phyloP scores from a whole-genome alignment of 257 asterid species.

The Eucommia ulmoides region DNA sequence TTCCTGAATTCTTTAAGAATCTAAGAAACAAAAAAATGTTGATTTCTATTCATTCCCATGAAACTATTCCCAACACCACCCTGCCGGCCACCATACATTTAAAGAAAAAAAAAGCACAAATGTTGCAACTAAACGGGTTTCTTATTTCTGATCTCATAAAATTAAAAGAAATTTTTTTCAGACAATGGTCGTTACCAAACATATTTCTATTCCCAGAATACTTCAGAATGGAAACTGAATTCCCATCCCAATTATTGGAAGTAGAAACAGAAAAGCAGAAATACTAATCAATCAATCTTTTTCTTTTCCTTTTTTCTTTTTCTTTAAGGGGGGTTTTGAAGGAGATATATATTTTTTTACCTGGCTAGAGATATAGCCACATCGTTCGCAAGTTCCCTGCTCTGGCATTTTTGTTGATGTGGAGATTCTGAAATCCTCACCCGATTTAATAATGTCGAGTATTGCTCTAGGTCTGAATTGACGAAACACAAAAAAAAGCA shows the following conservation, averaged over 20 bases:
- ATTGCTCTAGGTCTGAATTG: constrained; percentile 78
- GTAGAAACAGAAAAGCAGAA: background rate
- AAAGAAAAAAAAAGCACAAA: too few relatives aligned
- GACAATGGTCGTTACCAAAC: background rate
- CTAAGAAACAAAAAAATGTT: too few relatives aligned
- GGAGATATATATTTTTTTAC: constrained; percentile 17
- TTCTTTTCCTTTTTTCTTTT: too few relatives aligned
- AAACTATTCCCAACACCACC: too few relatives aligned
- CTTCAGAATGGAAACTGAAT: background rate
- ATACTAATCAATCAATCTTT: background rate
- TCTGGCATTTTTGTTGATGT: constrained; percentile 91
- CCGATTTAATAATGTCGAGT: constrained; percentile 81
- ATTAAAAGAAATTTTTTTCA: background rate
- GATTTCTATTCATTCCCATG: too few relatives aligned
- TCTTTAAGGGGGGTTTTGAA: too few relatives aligned
- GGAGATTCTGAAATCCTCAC: constrained; percentile 92
- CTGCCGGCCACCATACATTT: too few relatives aligned
- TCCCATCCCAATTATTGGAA: background rate
- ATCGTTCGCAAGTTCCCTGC: constrained; percentile 86
- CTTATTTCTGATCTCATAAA: too few relatives aligned
- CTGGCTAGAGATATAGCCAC: constrained; percentile 99
- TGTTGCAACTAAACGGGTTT: too few relatives aligned
- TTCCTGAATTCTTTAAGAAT: too few relatives aligned
- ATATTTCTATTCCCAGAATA: background rate
- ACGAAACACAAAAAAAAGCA: constrained; percentile 1